Evolutionary conservation across 495 filamentous ascomycete genomes (phyloP).

Genomic region (Friedmanniomyces endolithicus): DNA sequence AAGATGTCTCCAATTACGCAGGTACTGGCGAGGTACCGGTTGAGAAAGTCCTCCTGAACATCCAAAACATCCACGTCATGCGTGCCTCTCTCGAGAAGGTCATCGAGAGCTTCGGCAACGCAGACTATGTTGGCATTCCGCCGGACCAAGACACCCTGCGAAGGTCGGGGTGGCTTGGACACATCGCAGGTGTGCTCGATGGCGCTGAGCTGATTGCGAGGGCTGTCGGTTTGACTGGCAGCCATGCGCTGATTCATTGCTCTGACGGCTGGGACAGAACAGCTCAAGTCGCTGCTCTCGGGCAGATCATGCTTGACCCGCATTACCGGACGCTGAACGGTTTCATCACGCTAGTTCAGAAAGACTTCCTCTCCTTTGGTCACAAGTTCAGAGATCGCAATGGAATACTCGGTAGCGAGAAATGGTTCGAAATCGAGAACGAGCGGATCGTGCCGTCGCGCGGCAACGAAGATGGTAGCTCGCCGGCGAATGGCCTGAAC

Average conservation of each 20-base stretch:
- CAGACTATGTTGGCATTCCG: slow-evolving; percentile 71
- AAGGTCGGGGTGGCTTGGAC: slow-evolving; percentile 84
- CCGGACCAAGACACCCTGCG: slow-evolving; percentile 71
- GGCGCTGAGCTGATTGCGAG: slow-evolving; percentile 73
- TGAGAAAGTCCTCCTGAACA: slow-evolving; percentile 88
- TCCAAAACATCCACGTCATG: slow-evolving; percentile 99
- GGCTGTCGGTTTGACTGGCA: slow-evolving; percentile 81
- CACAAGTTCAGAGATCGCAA: slow-evolving; percentile 92
- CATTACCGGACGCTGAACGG: slow-evolving; percentile 93
- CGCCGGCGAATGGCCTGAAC: slow-evolving; percentile 8
- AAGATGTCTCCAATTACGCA: slow-evolving; percentile 96
- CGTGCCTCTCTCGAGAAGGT: slow-evolving; percentile 80
- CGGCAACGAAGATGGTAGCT: slow-evolving; percentile 1
- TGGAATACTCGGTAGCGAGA: slow-evolving; percentile 75
- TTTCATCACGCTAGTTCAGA: slow-evolving; percentile 90
- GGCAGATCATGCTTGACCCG: slow-evolving; percentile 87
- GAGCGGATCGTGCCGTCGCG: slow-evolving; percentile 36
- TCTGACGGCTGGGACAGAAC: slow-evolving; percentile 98
- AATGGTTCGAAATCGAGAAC: slow-evolving; percentile 86
- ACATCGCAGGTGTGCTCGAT: slow-evolving; percentile 74
- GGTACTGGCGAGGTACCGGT: slow-evolving; percentile 40
- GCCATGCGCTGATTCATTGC: slow-evolving; percentile 92
- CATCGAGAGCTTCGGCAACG: slow-evolving; percentile 81
- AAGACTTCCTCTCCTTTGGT: slow-evolving; percentile 95
- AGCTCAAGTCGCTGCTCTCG: slow-evolving; percentile 84